Evolutionary conservation across 192 early-diverging fungal genomes (phyloP), one percentile per base, ranked within the genome.

Genomic region (Mycoemilia scoparia): DNA sequence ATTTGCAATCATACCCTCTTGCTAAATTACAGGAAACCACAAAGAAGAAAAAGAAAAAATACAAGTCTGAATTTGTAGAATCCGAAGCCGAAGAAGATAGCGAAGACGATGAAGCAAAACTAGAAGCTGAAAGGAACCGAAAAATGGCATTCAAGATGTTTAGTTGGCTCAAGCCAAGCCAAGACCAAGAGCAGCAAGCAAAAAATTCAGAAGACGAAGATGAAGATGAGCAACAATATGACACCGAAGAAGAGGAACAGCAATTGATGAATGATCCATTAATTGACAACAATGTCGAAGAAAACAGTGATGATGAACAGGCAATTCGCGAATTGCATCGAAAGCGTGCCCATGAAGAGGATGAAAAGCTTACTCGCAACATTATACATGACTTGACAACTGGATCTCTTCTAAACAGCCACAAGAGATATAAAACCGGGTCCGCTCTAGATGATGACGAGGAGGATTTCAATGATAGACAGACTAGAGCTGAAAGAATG

Each of bases 51-150:
- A 32, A 41, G 14, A 17, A 10, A 9, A 41, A 24, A 20, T 1
- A 16, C 12, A 41, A 23, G 33, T 54, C 63, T 3, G 57, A 55
- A 28, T 66, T 66, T 47, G 35, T 66, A 1, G 63, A 56, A 13
- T 56, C 49, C 29, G 63, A 66, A 25, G 63, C 63, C 0, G 57
- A 66, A 21, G 53, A 53, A 10, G 45, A 48, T 23, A 56, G 52
- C 42, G 49, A 48, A 2, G 57, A 57, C 13, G 50, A 48, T 3
- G 48, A 45, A n/a, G 28, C 7, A 19, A 46, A 52, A 4, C 32
- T 4, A 12, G 17, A 36, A n/a, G 18, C 12, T 17, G 22, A 23
- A 3, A 24, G 19, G 42, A 27, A 29, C 11, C 40, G 53, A 29
- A 55, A 51, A 26, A n/a, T n/a, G n/a, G n/a, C n/a, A n/a, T n/a